phyloP scores from a whole-genome alignment of 495 filamentous ascomycete species.

The Xylaria curta region DNA sequence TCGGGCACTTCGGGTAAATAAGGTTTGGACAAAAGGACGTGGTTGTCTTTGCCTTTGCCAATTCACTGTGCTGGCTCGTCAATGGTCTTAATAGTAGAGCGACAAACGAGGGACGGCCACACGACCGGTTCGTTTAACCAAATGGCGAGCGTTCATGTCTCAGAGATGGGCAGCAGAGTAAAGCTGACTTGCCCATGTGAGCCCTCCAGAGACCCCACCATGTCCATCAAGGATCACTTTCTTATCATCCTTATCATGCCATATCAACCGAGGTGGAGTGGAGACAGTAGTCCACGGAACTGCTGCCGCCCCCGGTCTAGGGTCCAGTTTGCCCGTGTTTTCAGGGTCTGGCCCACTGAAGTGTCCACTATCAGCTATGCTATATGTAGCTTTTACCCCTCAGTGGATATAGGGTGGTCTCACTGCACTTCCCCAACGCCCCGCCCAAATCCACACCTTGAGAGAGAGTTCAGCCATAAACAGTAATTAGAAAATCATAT shows the following conservation, averaged over 20 bases:
- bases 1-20: neutral
- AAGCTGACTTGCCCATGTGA: constrained; percentile 31
- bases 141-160: constrained; percentile 11
- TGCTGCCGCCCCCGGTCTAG: neutral
- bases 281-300: neutral
- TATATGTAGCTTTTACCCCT: constrained; percentile 20
- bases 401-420: constrained; percentile 13
- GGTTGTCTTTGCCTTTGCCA: neutral
- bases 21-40: constrained; percentile 9
- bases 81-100: neutral
- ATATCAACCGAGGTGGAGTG: neutral
- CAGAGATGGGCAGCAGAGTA: neutral
- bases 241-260: constrained; percentile 22
- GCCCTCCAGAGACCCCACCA: neutral
- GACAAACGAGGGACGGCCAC: constrained; percentile 21
- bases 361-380: neutral
- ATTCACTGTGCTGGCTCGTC: neutral
- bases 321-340: neutral
- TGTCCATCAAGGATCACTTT: neutral
- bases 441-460: constrained; percentile 1
- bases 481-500: neutral
- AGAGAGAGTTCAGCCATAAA: neutral
- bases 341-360: neutral
- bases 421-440: neutral
- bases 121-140: neutral